Evolutionary conservation across 495 filamentous ascomycete genomes (phyloP), one percentile per base, ranked within the genome.

Genomic region (Entonaema liquescens): DNA sequence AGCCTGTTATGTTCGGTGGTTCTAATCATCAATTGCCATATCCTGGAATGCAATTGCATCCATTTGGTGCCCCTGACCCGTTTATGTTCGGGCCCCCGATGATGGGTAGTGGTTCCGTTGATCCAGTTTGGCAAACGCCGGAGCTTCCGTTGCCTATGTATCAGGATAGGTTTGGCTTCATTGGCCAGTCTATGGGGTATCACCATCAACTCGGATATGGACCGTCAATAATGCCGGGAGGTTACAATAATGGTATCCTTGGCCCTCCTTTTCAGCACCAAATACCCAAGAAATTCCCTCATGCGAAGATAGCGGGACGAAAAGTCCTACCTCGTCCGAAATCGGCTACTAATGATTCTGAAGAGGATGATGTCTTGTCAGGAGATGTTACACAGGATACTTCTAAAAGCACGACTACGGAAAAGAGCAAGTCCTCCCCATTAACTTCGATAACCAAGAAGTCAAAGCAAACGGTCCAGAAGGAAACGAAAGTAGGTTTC

Each of bases 81-180:
- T 67, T 60, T 28, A 57, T 67, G 25, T 67, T 72, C n/a, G 67
- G 63, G 2, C 38, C 26, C 8, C 40, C 62, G 5, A 50, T 70
- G 42, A 65, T 71, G 23, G 36, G 19, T 17, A 65, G 68, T 19
- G 13, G 26, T 5, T 40, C 63, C 35, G 47, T 70, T 26, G 75
- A 77, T 31, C 73, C 75, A 19, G 59, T 66, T 29, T 77, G 75
- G 75, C 65, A 72, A 60, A 52, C 68, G 36, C 75, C 75, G 1
- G 73, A 77, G 1, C 57, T 77, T 9, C 65, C 73, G 15, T 13
- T 60, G 0, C 42, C 62, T 25, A n/a, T 50, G 33, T 57, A 71
- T 56, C 67, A 55, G 25, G 59, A 72, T 23, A 66, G 65, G 8
- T 73, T 68, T 33, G 58, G 62, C 19, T 66, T 73, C 25, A 54